Base-by-base conservation (phyloP, 148 eudicot species). In the Arbutus unedo region DNA sequence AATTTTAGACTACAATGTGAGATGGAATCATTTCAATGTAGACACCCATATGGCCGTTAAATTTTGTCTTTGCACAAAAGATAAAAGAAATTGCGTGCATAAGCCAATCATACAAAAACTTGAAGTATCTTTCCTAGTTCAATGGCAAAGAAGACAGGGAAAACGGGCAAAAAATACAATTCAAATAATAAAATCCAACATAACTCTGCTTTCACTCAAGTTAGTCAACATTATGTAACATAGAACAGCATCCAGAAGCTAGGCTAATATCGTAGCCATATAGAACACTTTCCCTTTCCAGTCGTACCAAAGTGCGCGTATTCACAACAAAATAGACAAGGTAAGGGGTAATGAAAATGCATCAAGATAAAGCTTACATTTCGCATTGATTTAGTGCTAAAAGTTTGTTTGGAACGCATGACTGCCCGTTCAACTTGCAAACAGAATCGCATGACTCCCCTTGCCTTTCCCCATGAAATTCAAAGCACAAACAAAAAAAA, bases 391-490 rank as follows among this genome's bases (percentile, higher is more conserved):
- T 94, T 81, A 97, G 97, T 48, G 92, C 77, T 71, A 80, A 56
- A 41, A 97, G 89, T 90, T 94, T 93, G 93, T 92, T 91, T 77
- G 93, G 89, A 48, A 97, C 93, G 76, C 99, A 97, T 59, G 97
- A 92, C 82, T 89, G 88, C 81, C 95, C 95, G 66, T 82, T 87
- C 78, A 85, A 88, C 90, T 94, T 97, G 88, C 99, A 97, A 81
- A 85, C 93, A 48, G 91, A 88, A 83, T 94, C 91, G 72, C 99
- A 97, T 18, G 99, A 97, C 85, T 97, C 96, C 62, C 97, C 98
- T 89, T 93, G 98, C 91, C 98, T 95, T 86, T 76, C 44, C 76
- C 75, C 85, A 75, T 51, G 75, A 74, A 56, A 84, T 50, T 41
- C 70, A 84, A 54, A 82, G 55, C 16, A 64, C 11, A 64, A 23